Conservation (phyloP, 805 yeast species). For the Metschnikowia chrysomelidarum region DNA sequence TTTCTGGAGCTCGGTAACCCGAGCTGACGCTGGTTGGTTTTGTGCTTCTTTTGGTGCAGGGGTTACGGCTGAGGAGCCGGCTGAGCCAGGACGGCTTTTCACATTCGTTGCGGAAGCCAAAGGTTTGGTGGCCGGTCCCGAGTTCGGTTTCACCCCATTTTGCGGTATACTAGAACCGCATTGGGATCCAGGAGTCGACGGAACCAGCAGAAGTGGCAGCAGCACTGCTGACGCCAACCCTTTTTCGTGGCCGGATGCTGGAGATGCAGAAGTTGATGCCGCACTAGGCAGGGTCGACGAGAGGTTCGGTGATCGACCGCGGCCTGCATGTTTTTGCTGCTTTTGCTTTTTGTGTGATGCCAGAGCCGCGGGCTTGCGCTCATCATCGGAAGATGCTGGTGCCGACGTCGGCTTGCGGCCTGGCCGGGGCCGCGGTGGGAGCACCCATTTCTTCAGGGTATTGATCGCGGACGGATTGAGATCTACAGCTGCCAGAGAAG, state of each 20-base stretch:
- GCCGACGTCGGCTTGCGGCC: constrained; percentile 43
- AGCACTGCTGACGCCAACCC: too few relatives aligned
- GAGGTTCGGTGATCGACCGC: constrained; percentile 4
- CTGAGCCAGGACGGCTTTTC: too few relatives aligned
- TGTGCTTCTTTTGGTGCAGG: constrained; percentile 1
- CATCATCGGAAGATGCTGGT: constrained; percentile 1
- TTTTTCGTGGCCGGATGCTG: too few relatives aligned
- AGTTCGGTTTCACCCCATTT: too few relatives aligned
- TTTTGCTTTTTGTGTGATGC: constrained; percentile 7
- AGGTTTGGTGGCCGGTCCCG: too few relatives aligned
- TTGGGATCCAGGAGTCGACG: too few relatives aligned
- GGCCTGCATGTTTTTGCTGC: background rate
- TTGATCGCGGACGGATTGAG: constrained; percentile 31
- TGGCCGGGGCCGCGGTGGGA: constrained; percentile 82
- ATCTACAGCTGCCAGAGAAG: constrained; percentile 8
- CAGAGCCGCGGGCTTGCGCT: constrained; percentile 3
- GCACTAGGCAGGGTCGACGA: background rate
- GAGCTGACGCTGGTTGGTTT: constrained; percentile 7
- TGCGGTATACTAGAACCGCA: too few relatives aligned
- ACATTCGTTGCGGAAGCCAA: too few relatives aligned
- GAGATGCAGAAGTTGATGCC: too few relatives aligned
- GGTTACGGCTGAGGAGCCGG: background rate
- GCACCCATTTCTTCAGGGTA: constrained; percentile 78
- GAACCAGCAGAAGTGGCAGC: too few relatives aligned
- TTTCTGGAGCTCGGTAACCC: constrained; percentile 27